These are phyloP conservation scores for Saccharum spontaneum DNA, from an alignment of 176 grass and related monocot species.

Conservation along the genomic window DNA sequence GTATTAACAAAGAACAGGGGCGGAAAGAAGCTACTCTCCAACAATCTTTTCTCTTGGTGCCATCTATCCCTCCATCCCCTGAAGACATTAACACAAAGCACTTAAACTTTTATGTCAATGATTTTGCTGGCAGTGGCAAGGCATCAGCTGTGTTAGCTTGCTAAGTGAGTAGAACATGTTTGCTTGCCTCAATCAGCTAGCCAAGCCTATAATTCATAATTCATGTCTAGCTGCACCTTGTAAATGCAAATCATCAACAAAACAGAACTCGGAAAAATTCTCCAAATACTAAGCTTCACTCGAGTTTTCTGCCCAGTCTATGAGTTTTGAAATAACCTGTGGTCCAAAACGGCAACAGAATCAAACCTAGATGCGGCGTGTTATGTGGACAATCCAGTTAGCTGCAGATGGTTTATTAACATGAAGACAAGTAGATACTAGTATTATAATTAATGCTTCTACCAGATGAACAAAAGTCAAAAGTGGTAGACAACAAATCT, in stretches of 20 bases:
- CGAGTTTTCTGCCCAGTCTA: background rate
- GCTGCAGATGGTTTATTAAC: background rate
- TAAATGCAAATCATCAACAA: background rate
- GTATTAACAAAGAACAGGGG: background rate
- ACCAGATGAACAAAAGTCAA: background rate
- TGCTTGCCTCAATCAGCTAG: slow-evolving; percentile 6
- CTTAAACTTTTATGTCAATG: background rate
- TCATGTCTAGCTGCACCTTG: background rate
- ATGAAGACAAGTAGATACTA: background rate
- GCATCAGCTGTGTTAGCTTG: background rate
- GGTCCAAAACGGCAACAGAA: background rate
- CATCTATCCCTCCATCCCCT: background rate
- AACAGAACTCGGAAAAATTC: background rate
- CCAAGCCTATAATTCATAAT: background rate
- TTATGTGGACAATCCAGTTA: background rate
- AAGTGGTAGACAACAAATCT: background rate
- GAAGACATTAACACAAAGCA: background rate
- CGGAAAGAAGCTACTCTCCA: background rate
- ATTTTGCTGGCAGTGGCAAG: background rate
- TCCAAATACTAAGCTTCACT: background rate
- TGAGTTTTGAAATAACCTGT: background rate
- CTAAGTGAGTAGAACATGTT: background rate
- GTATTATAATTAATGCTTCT: background rate
- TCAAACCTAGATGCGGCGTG: background rate
- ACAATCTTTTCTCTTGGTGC: background rate